These are phyloP conservation scores for Wickerhamomyces sp. DNA, from an alignment of 1,139 yeast genomes.

Conservation along the genomic window DNA sequence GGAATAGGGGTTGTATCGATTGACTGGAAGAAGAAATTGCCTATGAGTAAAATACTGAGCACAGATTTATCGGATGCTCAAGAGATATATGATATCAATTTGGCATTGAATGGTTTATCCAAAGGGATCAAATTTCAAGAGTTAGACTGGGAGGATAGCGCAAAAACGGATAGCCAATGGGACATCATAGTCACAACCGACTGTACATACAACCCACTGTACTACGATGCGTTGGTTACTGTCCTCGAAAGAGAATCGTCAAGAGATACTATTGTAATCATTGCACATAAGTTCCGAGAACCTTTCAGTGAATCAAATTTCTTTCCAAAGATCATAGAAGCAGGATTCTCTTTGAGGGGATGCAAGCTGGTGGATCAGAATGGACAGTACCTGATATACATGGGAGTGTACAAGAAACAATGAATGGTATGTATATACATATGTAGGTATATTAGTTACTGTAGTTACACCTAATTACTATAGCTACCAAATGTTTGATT, in stretches of 20 bases:
- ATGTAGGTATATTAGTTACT: no score
- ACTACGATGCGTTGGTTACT: constrained; percentile 23
- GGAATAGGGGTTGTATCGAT: constrained; percentile 26
- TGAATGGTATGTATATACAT: no score
- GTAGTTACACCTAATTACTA: no score
- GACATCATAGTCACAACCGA: constrained; percentile 24
- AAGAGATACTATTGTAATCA: constrained; percentile 13
- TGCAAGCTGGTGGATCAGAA: constrained; percentile 2
- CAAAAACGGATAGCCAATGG: constrained; percentile 15
- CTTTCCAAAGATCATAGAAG: constrained; percentile 13
- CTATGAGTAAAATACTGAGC: constrained; percentile 14
- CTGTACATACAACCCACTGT: constrained; percentile 26
- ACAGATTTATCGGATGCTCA: constrained; percentile 25
- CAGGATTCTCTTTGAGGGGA: constrained; percentile 6
- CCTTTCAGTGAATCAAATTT: constrained; percentile 22
- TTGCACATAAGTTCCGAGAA: constrained; percentile 27
- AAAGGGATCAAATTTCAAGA: constrained; percentile 14
- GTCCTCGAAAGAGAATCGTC: constrained; percentile 20
- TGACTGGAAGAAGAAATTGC: constrained; percentile 14
- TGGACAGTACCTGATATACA: constrained; percentile 8
- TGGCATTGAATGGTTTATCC: constrained; percentile 12
- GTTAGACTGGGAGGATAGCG: constrained; percentile 24
- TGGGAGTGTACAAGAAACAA: constrained; percentile 6
- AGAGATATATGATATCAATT: constrained; percentile 23
- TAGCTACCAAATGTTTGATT: no score